A percentile compares a stretch with the other conserved stretches of the same genome.
Evolutionary conservation across 306 rosid genomes (phyloP).

Genomic region (Trifolium subterraneum): DNA sequence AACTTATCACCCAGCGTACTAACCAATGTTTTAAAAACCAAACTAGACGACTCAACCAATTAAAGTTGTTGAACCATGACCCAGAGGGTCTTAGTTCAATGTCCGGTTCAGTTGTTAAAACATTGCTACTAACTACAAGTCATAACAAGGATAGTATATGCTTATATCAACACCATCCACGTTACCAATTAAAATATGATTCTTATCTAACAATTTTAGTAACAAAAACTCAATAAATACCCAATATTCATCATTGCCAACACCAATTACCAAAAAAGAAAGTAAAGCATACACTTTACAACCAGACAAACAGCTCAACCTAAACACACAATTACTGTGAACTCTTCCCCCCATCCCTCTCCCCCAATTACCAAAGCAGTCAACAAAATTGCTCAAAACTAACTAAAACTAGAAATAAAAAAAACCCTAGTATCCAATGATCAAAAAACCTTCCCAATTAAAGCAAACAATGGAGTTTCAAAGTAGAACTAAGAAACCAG

Average conservation of each 20-base stretch:
- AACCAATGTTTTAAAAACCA: not conserved
- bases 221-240: slow-evolving; percentile 3
- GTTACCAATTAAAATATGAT: slow-evolving; percentile 8
- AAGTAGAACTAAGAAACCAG: slow-evolving; percentile 25
- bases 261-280: slow-evolving; percentile 3
- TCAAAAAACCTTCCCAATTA: not conserved
- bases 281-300: not conserved
- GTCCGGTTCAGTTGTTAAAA: not conserved
- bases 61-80: slow-evolving; percentile 1
- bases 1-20: slow-evolving; percentile 29
- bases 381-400: not conserved
- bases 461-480: not conserved
- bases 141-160: not conserved
- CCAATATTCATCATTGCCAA: slow-evolving; percentile 3
- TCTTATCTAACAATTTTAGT: slow-evolving; percentile 20
- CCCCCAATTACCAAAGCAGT: not conserved
- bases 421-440: not conserved
- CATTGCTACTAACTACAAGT: not conserved
- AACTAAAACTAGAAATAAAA: not conserved
- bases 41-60: not conserved
- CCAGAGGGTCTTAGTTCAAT: not conserved
- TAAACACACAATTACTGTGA: not conserved
- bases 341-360: no score
- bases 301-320: not conserved
- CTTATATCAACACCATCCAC: slow-evolving; percentile 4